Evolutionary conservation across 371 early-diverging fungal genomes (phyloP).

Genomic region (Blakeslea trispora): DNA sequence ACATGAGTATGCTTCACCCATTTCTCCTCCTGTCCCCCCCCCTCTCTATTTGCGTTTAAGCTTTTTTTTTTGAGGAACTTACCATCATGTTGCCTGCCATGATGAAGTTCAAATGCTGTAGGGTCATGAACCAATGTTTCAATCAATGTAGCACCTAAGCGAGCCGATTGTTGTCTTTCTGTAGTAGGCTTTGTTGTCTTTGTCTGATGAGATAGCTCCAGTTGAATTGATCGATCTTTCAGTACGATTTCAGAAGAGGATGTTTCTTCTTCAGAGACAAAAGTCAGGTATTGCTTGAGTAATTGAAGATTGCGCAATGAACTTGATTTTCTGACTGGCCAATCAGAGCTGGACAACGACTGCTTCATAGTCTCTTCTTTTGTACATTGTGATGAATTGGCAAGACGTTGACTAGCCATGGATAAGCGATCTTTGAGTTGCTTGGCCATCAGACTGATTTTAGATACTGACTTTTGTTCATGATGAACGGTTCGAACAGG

Average conservation of each 20-base stretch:
- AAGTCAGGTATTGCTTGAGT: slow-evolving; percentile 39
- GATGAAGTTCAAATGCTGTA: slow-evolving; percentile 5
- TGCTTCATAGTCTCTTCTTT: neutral
- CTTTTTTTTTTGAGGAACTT: too few species aligned
- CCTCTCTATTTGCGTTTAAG: too few species aligned
- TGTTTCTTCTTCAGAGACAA: slow-evolving; percentile 36
- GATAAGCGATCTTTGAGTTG: slow-evolving; percentile 31
- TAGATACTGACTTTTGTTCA: slow-evolving; percentile 5
- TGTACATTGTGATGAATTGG: too few species aligned
- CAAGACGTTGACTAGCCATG: slow-evolving; percentile 16
- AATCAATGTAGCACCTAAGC: slow-evolving; percentile 32
- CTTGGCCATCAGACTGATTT: slow-evolving; percentile 25
- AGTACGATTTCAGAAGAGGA: slow-evolving; percentile 11
- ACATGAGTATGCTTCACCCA: too few species aligned
- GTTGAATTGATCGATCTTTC: slow-evolving; percentile 7
- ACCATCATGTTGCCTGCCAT: slow-evolving; percentile 5
- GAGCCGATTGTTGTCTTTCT: slow-evolving; percentile 9
- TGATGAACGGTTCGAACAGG: slow-evolving; percentile 5
- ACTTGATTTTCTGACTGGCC: slow-evolving; percentile 12
- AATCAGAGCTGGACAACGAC: slow-evolving; percentile 24
- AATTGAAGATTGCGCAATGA: slow-evolving; percentile 31
- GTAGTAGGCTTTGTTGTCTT: neutral
- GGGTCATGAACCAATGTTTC: slow-evolving; percentile 32
- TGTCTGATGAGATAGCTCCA: neutral
- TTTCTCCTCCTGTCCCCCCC: too few species aligned